Evolutionary conservation across 257 asterid genomes (phyloP).

Genomic region (Catharanthus roseus): DNA sequence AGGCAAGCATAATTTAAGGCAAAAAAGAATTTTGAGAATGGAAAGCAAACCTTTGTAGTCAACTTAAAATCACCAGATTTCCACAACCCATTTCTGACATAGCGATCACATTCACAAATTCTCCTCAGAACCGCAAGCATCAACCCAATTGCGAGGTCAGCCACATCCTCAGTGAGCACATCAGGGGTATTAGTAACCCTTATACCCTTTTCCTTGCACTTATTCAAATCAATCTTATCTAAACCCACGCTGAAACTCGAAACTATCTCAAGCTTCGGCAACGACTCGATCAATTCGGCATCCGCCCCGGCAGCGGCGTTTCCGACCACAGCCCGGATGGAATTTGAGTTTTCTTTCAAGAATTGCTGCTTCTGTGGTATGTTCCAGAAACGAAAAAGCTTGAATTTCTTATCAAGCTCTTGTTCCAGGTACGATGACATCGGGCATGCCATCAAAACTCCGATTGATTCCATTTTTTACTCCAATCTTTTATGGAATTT

Average conservation of each 20-base stretch:
- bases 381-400: constrained; percentile 62
- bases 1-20: background rate
- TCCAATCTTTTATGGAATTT: background rate
- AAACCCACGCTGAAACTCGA: constrained; percentile 74
- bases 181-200: constrained; percentile 88
- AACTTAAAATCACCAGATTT: constrained; percentile 50
- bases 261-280: constrained; percentile 69
- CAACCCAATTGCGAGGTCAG: constrained; percentile 81
- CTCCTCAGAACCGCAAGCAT: constrained; percentile 63
- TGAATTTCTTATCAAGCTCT: constrained; percentile 64
- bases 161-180: constrained; percentile 88
- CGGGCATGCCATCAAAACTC: constrained; percentile 62
- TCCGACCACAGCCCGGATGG: constrained; percentile 72
- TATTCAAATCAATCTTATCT: constrained; percentile 70
- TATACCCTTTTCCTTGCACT: constrained; percentile 68
- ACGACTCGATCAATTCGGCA: constrained; percentile 49
- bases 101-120: constrained; percentile 56
- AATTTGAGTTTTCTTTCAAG: constrained; percentile 39
- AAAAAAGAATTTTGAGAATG: background rate
- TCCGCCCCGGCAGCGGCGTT: constrained; percentile 45
- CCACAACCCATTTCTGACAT: constrained; percentile 70
- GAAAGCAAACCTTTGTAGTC: constrained; percentile 52
- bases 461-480: constrained; percentile 46
- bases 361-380: constrained; percentile 39
- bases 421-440: constrained; percentile 53